Conservation (phyloP, 345 rosid species). For the Sisymbrium altissimum region DNA sequence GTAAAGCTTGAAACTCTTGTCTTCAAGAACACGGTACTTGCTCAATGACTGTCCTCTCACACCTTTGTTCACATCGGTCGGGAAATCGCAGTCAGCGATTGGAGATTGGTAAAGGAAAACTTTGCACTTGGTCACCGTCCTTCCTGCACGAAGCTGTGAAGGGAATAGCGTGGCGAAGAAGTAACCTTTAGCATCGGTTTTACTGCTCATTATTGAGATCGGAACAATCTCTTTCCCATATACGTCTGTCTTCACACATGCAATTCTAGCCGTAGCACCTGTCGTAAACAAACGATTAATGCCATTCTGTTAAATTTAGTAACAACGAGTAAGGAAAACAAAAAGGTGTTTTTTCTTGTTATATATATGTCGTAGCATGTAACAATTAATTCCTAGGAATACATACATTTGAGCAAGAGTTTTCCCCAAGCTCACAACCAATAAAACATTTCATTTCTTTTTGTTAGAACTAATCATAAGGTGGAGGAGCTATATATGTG, state of each 20-base stretch:
- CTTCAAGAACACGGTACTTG: constrained; percentile 40
- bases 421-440: background rate
- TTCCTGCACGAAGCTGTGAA: constrained; percentile 30
- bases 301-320: background rate
- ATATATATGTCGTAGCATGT: background rate
- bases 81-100: constrained; percentile 40
- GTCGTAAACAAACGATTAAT: background rate
- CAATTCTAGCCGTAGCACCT: constrained; percentile 55
- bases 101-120: constrained; percentile 51
- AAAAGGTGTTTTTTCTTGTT: background rate
- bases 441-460: background rate
- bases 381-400: no score
- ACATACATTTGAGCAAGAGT: background rate
- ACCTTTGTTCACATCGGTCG: constrained; percentile 48
- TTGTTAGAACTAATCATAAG: background rate
- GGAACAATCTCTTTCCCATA: constrained; percentile 51
- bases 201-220: constrained; percentile 39
- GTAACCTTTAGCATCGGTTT: constrained; percentile 51
- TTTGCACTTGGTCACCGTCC: constrained; percentile 49
- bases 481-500: background rate
- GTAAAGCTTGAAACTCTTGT: constrained; percentile 45
- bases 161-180: constrained; percentile 46
- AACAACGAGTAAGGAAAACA: background rate
- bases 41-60: constrained; percentile 42
- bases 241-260: constrained; percentile 45